Conservation (phyloP, 163 green algal genomes). For the Trebouxiophyceae sp. region DNA sequence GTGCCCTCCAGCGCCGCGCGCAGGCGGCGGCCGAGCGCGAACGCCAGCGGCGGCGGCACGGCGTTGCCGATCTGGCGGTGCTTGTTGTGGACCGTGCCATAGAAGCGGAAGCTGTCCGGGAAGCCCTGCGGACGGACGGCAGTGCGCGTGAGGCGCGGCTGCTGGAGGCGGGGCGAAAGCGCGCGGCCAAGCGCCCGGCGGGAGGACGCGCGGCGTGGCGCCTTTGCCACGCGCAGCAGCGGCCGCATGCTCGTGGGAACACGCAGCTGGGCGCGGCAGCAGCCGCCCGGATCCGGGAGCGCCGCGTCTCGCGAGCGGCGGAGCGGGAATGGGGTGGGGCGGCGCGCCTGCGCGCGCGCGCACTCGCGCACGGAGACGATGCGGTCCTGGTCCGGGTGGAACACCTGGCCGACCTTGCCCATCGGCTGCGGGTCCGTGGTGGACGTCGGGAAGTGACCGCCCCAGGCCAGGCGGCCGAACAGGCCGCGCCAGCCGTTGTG, state of each 20-base stretch:
- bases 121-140: constrained; percentile 84
- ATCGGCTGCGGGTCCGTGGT: constrained; percentile 97
- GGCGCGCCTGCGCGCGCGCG: constrained; percentile 72
- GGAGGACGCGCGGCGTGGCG: too few species aligned
- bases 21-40: constrained; percentile 63
- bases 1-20: constrained; percentile 37
- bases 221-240: too few species aligned
- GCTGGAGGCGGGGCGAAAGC: too few species aligned
- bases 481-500: constrained; percentile 96
- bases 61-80: constrained; percentile 85
- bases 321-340: too few species aligned
- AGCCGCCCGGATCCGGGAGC: too few species aligned
- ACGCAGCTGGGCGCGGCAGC: too few species aligned
- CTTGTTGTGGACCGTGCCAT: constrained; percentile 76
- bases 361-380: constrained; percentile 95
- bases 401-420: constrained; percentile 97
- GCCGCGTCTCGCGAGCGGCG: too few species aligned
- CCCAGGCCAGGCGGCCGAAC: constrained; percentile 84
- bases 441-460: constrained; percentile 93
- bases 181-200: too few species aligned
- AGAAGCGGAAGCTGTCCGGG: constrained; percentile 76
- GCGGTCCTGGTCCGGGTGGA: constrained; percentile 92
- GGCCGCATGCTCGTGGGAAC: too few species aligned
- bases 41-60: constrained; percentile 71
- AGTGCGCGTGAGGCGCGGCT: too few species aligned